Percentiles rank a stretch among this genome's conserved stretches.
Evolutionary conservation across 1,139 yeast genomes (phyloP).

Genomic region (Taphrina pruni): DNA sequence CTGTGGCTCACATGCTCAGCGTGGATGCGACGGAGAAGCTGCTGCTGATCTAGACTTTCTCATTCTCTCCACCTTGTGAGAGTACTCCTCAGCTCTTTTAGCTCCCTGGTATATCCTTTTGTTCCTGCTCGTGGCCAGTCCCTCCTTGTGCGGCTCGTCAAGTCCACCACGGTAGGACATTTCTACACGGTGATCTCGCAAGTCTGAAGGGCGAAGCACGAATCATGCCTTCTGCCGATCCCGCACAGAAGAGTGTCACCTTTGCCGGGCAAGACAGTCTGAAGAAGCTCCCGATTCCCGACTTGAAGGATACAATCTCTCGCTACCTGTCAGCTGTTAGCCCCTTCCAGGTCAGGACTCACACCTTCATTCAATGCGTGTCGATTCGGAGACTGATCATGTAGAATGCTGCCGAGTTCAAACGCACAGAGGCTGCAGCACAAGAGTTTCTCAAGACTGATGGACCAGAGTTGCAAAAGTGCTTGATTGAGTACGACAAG

Average conservation of each 20-base stretch:
- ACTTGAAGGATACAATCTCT: conserved; percentile 66
- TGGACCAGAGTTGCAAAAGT: conserved; percentile 68
- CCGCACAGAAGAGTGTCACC: conserved; percentile 51
- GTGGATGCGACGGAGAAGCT: too few species aligned
- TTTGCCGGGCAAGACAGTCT: conserved; percentile 64
- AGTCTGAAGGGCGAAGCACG: conserved; percentile 2
- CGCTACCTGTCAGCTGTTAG: conserved; percentile 68
- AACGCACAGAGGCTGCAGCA: conserved; percentile 66
- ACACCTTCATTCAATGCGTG: too few species aligned
- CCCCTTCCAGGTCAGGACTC: conserved; percentile 62
- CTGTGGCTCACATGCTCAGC: too few species aligned
- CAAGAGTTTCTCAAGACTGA: conserved; percentile 61
- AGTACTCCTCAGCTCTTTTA: too few species aligned
- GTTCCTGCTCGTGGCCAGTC: too few species aligned
- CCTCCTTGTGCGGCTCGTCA: background rate
- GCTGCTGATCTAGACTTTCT: too few species aligned
- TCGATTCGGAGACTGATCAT: background rate
- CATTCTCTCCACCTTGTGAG: too few species aligned
- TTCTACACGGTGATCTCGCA: background rate
- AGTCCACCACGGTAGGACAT: background rate
- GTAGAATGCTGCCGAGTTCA: conserved; percentile 67
- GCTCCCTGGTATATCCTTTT: too few species aligned
- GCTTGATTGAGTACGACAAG: conserved; percentile 66
- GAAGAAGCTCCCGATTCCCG: conserved; percentile 77
- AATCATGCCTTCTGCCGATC: conserved; percentile 5